phyloP scores from a whole-genome alignment of 2,329 filamentous ascomycete species.

The Lachnellula cervina region DNA sequence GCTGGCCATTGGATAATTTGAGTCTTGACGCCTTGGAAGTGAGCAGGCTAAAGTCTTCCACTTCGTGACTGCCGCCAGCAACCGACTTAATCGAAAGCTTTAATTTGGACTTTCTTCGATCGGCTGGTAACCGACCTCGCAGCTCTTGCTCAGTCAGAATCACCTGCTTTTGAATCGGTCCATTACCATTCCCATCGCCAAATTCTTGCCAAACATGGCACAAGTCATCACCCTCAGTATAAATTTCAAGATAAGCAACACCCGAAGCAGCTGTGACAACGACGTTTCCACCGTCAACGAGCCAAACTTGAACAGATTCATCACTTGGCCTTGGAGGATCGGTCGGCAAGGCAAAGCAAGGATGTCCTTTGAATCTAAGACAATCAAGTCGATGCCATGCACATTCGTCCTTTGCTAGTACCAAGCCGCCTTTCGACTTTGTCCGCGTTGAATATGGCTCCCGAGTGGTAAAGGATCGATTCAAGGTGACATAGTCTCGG shows the following conservation, averaged over 20 bases:
- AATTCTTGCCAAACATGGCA: constrained; percentile 83
- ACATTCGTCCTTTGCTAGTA: constrained; percentile 76
- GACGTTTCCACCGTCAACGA: constrained; percentile 71
- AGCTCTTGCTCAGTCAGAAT: constrained; percentile 71
- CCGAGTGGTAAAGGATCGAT: constrained; percentile 73
- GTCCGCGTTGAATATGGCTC: constrained; percentile 87
- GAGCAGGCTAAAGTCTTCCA: constrained; percentile 71
- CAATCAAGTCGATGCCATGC: constrained; percentile 86
- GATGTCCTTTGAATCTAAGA: constrained; percentile 83
- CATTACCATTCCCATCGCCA: constrained; percentile 53
- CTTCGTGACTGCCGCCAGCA: constrained; percentile 65
- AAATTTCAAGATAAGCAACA: constrained; percentile 81
- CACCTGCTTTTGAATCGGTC: constrained; percentile 64
- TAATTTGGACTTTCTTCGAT: constrained; percentile 66
- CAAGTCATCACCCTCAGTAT: constrained; percentile 70
- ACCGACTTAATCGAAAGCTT: constrained; percentile 71
- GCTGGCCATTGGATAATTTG: constrained; percentile 69
- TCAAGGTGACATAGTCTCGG: constrained; percentile 78
- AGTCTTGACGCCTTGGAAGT: constrained; percentile 65
- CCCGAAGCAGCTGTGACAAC: constrained; percentile 76
- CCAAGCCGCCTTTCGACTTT: constrained; percentile 73
- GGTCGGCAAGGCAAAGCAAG: constrained; percentile 78
- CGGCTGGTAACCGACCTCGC: constrained; percentile 64
- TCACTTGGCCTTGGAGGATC: constrained; percentile 63
- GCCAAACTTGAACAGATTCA: constrained; percentile 79